Percentiles rank a stretch among this genome's conserved stretches.
phyloP scores from a whole-genome alignment of 2,329 filamentous ascomycete genomes.

The Pseudogymnoascus sp. region DNA sequence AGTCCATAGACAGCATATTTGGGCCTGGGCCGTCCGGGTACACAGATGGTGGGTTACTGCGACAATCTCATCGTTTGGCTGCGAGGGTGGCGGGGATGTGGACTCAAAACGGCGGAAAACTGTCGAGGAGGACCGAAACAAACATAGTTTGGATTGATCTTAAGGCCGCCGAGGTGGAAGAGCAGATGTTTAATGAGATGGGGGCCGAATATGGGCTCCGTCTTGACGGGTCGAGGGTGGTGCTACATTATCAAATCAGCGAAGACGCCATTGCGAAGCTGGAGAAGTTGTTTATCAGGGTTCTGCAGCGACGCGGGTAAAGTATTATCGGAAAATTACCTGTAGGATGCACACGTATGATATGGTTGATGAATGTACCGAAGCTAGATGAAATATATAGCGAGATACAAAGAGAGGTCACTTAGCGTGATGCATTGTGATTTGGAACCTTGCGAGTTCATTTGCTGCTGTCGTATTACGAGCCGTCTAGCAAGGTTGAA shows the following conservation, averaged over 20 bases:
- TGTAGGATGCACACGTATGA: background rate
- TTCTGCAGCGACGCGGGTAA: slow-evolving; percentile 17
- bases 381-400: background rate
- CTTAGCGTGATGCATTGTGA: background rate
- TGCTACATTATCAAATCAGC: slow-evolving; percentile 62
- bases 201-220: slow-evolving; percentile 50
- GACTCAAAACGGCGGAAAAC: slow-evolving; percentile 51
- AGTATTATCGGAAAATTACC: background rate
- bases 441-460: background rate
- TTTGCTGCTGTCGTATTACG: background rate
- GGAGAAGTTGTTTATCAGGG: slow-evolving; percentile 37
- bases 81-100: slow-evolving; percentile 53
- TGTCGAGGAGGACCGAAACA: slow-evolving; percentile 55
- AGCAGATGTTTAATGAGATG: slow-evolving; percentile 44
- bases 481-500: background rate
- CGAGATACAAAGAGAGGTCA: background rate
- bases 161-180: slow-evolving; percentile 42
- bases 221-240: slow-evolving; percentile 49
- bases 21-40: background rate
- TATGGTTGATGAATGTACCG: background rate
- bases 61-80: slow-evolving; percentile 53
- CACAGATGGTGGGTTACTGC: slow-evolving; percentile 51
- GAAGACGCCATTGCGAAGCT: slow-evolving; percentile 48
- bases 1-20: slow-evolving; percentile 75
- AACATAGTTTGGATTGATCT: slow-evolving; percentile 71